A percentile compares a stretch with the other conserved stretches of the same genome.
phyloP scores from a whole-genome alignment of 192 early-diverging fungal species.

The Backusella psychrophila region DNA sequence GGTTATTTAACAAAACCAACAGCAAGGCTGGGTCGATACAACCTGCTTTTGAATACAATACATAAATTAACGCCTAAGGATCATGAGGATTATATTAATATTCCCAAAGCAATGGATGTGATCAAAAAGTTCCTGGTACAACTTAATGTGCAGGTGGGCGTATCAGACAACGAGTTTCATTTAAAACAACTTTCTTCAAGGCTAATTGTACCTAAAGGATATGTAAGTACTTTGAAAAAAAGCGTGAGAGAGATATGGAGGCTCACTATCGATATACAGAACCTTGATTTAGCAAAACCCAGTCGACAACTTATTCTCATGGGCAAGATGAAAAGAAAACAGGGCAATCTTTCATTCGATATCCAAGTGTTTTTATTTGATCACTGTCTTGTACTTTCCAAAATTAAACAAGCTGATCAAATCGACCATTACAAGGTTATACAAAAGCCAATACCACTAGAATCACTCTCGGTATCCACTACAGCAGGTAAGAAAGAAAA shows the following conservation, averaged over 20 bases:
- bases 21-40: conserved; percentile 62
- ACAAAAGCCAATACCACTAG: conserved; percentile 21
- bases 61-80: conserved; percentile 7
- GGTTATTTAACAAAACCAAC: conserved; percentile 87
- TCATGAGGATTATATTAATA: background rate
- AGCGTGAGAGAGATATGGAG: no score
- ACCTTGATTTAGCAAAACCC: conserved; percentile 68
- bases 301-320: conserved; percentile 74
- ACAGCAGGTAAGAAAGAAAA: background rate
- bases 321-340: conserved; percentile 68
- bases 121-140: conserved; percentile 3
- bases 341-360: conserved; percentile 21
- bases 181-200: conserved; percentile 54
- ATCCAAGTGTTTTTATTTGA: conserved; percentile 86
- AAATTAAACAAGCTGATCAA: conserved; percentile 57
- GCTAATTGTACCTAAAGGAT: conserved; percentile 48
- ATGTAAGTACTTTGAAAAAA: background rate
- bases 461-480: background rate
- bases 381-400: conserved; percentile 76
- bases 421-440: conserved; percentile 63
- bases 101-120: background rate
- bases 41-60: conserved; percentile 9
- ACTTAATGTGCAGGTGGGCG: conserved; percentile 1
- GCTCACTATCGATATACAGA: conserved; percentile 25
- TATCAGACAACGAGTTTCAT: conserved; percentile 5